These are phyloP conservation scores for Pichia sp. DNA, from an alignment of 1,139 yeast genomes.

Conservation along the genomic window DNA sequence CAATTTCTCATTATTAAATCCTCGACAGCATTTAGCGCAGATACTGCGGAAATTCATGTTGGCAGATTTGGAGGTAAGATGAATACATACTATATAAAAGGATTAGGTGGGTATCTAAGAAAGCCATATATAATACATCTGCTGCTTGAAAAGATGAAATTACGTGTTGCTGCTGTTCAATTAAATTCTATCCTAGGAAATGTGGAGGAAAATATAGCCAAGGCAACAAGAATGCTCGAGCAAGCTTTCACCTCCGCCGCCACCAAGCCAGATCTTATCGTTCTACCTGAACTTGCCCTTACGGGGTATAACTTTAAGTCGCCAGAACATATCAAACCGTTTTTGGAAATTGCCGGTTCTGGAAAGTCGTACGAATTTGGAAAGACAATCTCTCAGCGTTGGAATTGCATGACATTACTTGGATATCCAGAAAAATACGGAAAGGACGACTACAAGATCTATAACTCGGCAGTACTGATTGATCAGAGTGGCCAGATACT, in stretches of 20 bases:
- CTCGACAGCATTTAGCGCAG: neutral
- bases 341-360: slow-evolving; percentile 41
- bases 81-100: too few species aligned
- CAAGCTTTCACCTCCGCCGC: slow-evolving; percentile 21
- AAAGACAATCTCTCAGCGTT: slow-evolving; percentile 43
- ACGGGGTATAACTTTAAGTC: slow-evolving; percentile 76
- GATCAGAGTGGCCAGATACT: slow-evolving; percentile 55
- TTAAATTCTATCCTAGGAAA: slow-evolving; percentile 63
- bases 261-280: slow-evolving; percentile 51
- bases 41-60: neutral
- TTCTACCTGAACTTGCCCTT: slow-evolving; percentile 80
- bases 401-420: slow-evolving; percentile 64
- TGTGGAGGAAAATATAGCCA: slow-evolving; percentile 48
- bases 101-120: too few species aligned
- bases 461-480: slow-evolving; percentile 70
- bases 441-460: slow-evolving; percentile 35
- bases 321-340: slow-evolving; percentile 54
- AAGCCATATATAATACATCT: too few species aligned
- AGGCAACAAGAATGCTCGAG: slow-evolving; percentile 43
- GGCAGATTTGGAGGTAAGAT: too few species aligned
- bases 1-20: neutral
- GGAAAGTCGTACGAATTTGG: slow-evolving; percentile 55
- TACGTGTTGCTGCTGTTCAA: slow-evolving; percentile 65
- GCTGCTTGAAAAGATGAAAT: slow-evolving; percentile 30
- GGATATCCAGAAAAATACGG: slow-evolving; percentile 70